These are phyloP conservation scores for Claviceps capensis DNA, from an alignment of 2,329 filamentous ascomycete species.

Conservation along the genomic window DNA sequence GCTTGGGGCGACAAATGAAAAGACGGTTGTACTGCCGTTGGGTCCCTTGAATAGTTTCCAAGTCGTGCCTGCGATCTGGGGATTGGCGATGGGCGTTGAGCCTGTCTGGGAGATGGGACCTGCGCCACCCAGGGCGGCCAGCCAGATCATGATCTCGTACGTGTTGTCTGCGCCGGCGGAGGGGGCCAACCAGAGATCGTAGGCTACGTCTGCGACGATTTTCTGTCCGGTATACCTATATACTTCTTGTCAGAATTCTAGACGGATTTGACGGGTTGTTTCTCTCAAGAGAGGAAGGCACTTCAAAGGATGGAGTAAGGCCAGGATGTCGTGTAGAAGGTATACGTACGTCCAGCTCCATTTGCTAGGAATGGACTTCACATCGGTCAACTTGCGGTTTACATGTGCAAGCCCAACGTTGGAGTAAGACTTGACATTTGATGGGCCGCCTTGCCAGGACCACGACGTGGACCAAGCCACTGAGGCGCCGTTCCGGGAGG, in stretches of 20 bases:
- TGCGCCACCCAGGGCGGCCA: conserved; percentile 42
- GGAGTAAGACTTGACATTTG: background rate
- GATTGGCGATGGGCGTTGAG: background rate
- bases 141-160: conserved; percentile 56
- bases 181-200: conserved; percentile 44
- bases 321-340: background rate
- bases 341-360: background rate
- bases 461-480: background rate
- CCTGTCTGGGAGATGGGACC: conserved; percentile 34
- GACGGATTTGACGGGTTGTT: too few species aligned
- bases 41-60: conserved; percentile 48
- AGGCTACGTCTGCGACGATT: conserved; percentile 41
- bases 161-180: conserved; percentile 28
- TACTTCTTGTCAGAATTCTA: too few species aligned
- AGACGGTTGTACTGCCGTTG: conserved; percentile 44
- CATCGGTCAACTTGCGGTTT: background rate
- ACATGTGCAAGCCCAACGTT: background rate
- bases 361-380: background rate
- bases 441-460: background rate
- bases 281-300: too few species aligned
- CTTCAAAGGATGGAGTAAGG: too few species aligned
- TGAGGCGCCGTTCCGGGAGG: background rate
- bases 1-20: conserved; percentile 32
- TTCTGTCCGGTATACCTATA: conserved; percentile 21
- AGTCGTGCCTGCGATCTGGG: conserved; percentile 15